Evolutionary conservation across 371 early-diverging fungal species (phyloP).

Genomic region (Mortierella sp.): DNA sequence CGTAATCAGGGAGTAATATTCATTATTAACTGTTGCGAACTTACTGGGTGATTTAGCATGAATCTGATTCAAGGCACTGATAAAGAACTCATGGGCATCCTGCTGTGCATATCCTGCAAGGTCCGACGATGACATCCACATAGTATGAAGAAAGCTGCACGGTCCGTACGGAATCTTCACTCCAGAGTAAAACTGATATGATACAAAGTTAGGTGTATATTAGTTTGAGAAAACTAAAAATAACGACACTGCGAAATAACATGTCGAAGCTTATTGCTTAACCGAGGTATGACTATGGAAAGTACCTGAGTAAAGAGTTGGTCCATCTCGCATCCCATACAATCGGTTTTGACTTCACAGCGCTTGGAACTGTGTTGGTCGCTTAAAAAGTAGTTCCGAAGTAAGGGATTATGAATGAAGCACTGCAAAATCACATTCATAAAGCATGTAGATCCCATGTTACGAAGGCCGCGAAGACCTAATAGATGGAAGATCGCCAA

Average conservation of each 20-base stretch:
- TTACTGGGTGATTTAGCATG: slow-evolving; percentile 73
- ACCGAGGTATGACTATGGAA: neutral
- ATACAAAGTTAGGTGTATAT: slow-evolving; percentile 3
- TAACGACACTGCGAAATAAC: too few relatives aligned
- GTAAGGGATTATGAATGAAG: slow-evolving; percentile 90
- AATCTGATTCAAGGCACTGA: slow-evolving; percentile 87
- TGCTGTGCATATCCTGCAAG: slow-evolving; percentile 96
- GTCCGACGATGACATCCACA: slow-evolving; percentile 91
- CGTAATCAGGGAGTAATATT: neutral
- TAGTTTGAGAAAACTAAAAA: neutral
- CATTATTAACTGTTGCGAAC: neutral
- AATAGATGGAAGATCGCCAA: neutral
- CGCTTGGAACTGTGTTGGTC: slow-evolving; percentile 82
- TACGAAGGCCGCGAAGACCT: slow-evolving; percentile 91
- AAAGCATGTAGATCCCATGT: slow-evolving; percentile 96
- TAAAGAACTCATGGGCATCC: slow-evolving; percentile 97
- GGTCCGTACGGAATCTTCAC: slow-evolving; percentile 86
- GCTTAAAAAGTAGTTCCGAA: slow-evolving; percentile 88
- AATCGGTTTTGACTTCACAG: slow-evolving; percentile 75
- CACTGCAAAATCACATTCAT: slow-evolving; percentile 95
- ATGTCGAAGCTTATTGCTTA: neutral
- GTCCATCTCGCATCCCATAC: slow-evolving; percentile 96
- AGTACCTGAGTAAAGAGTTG: slow-evolving; percentile 77
- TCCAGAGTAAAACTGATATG: slow-evolving; percentile 75
- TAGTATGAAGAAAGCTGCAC: slow-evolving; percentile 81